Base-by-base conservation (phyloP, 139 green algal species). In the Coelastrella sp. region DNA sequence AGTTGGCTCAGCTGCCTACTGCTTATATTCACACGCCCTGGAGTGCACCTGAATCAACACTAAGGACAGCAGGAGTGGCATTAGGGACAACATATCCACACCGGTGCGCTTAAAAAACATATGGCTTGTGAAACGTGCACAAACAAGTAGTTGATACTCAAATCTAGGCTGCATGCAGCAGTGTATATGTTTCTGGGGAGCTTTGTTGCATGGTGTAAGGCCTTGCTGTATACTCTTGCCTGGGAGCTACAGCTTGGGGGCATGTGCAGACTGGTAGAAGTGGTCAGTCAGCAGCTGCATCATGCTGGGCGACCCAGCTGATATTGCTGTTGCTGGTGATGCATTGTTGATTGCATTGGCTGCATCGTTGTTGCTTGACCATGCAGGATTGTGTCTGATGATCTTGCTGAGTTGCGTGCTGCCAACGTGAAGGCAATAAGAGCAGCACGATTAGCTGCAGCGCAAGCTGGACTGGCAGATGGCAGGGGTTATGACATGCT, bases 11-110 rank as follows among this genome's bases (percentile, higher is more conserved):
- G 43, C 81, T 94, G 53, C 90, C 91, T 2, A 30, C 57, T 2
- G 86, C 84, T 34, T 84, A 91, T 59, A 68, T 94, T 2, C 90
- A 93, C 79, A 66, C 68, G 40, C 92, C 92, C 0, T 96, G 91
- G 92, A 27, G 45, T 0, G 90, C 90, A 25, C 90, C 91, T 15
- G 40, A 71, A 40, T 74, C 84, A 30, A 86, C 78, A 67, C 86
- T 93, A 35, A n/a, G 30, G 27, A 68, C 83, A 48, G 83, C 89
- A 7, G 88, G 88, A 0, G 88, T 95, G 7, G 34, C 43, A 27
- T 72, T 92, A 5, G 89, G 88, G 0, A 27, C 43, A 19, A 91
- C 78, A 1, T 94, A 94, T 75, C 91, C 91, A 2, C 82, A 90
- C 30, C 79, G 89, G 75, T 82, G 35, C 41, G 8, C 63, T 75